Evolutionary conservation across 2,329 filamentous ascomycete genomes (phyloP), one percentile per base, ranked within the genome.

Genomic region (Clathrospora elynae): DNA sequence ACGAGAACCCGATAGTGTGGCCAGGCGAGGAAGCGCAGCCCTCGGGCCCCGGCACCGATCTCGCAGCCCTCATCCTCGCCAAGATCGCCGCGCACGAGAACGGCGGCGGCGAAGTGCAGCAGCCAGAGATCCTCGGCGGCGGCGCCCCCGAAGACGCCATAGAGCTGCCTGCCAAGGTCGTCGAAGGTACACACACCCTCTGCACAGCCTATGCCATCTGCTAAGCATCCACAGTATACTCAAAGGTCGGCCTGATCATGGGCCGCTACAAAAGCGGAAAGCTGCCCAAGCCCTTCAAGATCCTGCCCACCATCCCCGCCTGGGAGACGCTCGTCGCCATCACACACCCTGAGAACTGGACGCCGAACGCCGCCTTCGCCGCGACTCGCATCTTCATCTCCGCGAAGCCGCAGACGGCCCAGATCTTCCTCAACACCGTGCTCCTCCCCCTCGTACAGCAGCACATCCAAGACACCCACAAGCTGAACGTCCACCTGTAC

Each of bases 281-380:
- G 55, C 80, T 99, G 20, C 93, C 93, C 13, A 99, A 99, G 72
- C 92, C 92, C 0, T 95, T 99, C 79, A 97, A 97, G 73, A 90
- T 97, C 53, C 80, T 99, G 6, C 93, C 93, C 2, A 91, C 90
- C 1, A 83, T 97, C 10, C 90, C 90, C 6, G 84, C 93, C 61
- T 97, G 91, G 90, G 88, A 93, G 66, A 87, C 90, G 13, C 87
- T 96, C 24, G 82, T 96, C 57, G 79, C 85, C 52, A 82, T 95
- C 41, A 95, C 90, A n/a, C 81, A 84, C 19, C 91, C 92, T 4
- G 86, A 93, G 48, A 73, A 73, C 48, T 87, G 84, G 84, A 89
- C 89, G 1, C 77, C 89, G 13, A 90, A 95, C 63, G 86, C 90
- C 32, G 83, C 86, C 58, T 96, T 90, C 70, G 90, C 91, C 62